Evolutionary conservation across 345 rosid species (phyloP).

Genomic region (Aquilaria yunnanensis): DNA sequence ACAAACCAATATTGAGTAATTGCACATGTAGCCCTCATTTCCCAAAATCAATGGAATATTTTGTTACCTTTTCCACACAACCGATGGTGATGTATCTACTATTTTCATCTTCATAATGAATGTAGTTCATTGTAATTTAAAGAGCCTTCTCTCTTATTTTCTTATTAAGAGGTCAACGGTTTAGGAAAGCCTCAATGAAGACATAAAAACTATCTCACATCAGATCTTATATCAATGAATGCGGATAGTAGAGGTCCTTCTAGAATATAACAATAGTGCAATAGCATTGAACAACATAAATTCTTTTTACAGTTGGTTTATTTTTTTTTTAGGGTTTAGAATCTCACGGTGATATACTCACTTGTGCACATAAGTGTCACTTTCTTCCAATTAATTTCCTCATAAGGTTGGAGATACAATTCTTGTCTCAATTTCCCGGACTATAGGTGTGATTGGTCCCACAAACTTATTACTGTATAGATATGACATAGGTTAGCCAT

Average conservation of each 20-base stretch:
- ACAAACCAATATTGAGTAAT: background rate
- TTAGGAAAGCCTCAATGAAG: slow-evolving; percentile 27
- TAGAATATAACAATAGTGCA: background rate
- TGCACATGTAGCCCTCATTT: background rate
- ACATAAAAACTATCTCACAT: slow-evolving; percentile 35
- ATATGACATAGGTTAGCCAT: too few relatives aligned
- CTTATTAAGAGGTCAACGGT: slow-evolving; percentile 33
- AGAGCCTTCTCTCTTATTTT: slow-evolving; percentile 32
- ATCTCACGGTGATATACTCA: background rate
- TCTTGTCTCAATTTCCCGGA: slow-evolving; percentile 17
- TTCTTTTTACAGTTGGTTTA: background rate
- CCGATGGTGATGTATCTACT: slow-evolving; percentile 38
- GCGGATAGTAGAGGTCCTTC: slow-evolving; percentile 39
- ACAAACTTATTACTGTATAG: too few relatives aligned
- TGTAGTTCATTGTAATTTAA: slow-evolving; percentile 25
- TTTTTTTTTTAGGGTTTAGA: background rate
- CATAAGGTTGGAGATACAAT: slow-evolving; percentile 26
- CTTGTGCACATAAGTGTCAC: slow-evolving; percentile 32
- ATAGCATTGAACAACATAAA: background rate
- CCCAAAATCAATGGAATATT: background rate
- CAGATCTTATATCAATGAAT: slow-evolving; percentile 27
- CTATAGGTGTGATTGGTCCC: too few relatives aligned
- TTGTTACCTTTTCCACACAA: slow-evolving; percentile 31
- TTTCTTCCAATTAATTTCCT: slow-evolving; percentile 24
- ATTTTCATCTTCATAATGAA: slow-evolving; percentile 39